Evolutionary conservation across 805 yeast genomes (phyloP).

Genomic region (Dipodascopsis uninucleata): DNA sequence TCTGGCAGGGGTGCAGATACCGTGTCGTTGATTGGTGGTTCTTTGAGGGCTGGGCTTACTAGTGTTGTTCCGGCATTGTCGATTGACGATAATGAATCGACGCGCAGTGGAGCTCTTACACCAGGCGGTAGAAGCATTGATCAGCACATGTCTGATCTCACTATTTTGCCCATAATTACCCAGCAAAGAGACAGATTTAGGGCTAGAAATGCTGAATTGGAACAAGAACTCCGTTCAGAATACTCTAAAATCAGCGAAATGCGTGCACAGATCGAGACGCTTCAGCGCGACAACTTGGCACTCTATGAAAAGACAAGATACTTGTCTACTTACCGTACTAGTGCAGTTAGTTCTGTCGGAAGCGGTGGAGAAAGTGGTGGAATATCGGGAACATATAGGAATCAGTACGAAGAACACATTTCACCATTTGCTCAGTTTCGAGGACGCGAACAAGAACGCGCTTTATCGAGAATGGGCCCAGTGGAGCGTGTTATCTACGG

Average conservation of each 20-base stretch:
- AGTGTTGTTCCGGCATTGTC: neutral
- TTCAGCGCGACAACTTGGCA: conserved; percentile 72
- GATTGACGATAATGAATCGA: conserved; percentile 8
- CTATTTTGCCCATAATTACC: conserved; percentile 76
- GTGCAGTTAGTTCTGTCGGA: conserved; percentile 19
- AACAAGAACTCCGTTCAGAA: conserved; percentile 68
- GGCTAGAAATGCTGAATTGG: conserved; percentile 75
- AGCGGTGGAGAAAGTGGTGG: conserved; percentile 21
- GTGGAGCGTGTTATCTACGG: conserved; percentile 73
- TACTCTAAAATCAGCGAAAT: conserved; percentile 53
- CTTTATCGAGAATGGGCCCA: conserved; percentile 66
- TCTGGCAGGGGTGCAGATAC: conserved; percentile 20
- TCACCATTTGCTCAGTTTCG: conserved; percentile 84
- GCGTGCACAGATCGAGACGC: conserved; percentile 57
- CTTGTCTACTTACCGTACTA: conserved; percentile 30
- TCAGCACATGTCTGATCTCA: conserved; percentile 27
- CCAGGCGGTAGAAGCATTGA: conserved; percentile 11
- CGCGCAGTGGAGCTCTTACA: conserved; percentile 8
- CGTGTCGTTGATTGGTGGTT: conserved; percentile 23
- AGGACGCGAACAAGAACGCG: conserved; percentile 70
- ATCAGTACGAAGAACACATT: conserved; percentile 67
- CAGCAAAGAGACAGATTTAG: conserved; percentile 94
- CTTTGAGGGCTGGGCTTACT: conserved; percentile 18
- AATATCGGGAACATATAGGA: conserved; percentile 48
- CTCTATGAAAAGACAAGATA: conserved; percentile 63